Base-by-base conservation (phyloP, 2,329 filamentous ascomycete genomes). In the Monilinia aucupariae region DNA sequence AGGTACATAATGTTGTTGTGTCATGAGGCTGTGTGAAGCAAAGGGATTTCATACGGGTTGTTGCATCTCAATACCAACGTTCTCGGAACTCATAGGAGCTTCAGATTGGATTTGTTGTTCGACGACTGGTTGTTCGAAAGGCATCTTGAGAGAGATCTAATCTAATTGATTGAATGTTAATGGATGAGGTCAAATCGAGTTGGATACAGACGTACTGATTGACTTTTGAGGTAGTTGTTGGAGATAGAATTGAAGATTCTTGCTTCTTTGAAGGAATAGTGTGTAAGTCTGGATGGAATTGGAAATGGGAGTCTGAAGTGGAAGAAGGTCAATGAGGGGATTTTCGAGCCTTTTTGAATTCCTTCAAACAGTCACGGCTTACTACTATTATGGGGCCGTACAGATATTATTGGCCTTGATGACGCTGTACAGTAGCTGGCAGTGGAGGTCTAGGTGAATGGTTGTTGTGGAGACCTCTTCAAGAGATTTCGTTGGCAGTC, bases 21-120 rank as follows among this genome's bases (percentile, higher is more conserved):
- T 10, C 9, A 49, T 56, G 12, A 50, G 12, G n/a, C 20, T 49
- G 4, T 25, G 3, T 12, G 17, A 8, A 27, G 45, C 2, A 39
- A 41, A 41, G 48, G 20, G 34, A 17, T n/a, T 12, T 67, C 69
- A 30, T 69, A 72, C 71, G 5, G 71, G 71, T 62, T 72, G 71
- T 39, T 67, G 54, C 48, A 59, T 58, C 52, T 71, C 68, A 56
- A 72, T 61, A 49, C 39, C 65, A 52, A 50, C 54, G 51, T 65
- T 65, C 43, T 59, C 60, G 45, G 66, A 62, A 49, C 66, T 68
- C 71, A 72, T 72, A 25, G 69, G 68, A 67, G 69, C 67, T 22
- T 68, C 61, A 59, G 67, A 68, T 65, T 71, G 68, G 47, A 68
- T 54, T 61, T 71, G 71, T 64, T 72, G 71, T 25, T 70, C 60